phyloP scores from a whole-genome alignment of 2,329 filamentous ascomycete genomes.

The Ophiocordyceps robertsii region DNA sequence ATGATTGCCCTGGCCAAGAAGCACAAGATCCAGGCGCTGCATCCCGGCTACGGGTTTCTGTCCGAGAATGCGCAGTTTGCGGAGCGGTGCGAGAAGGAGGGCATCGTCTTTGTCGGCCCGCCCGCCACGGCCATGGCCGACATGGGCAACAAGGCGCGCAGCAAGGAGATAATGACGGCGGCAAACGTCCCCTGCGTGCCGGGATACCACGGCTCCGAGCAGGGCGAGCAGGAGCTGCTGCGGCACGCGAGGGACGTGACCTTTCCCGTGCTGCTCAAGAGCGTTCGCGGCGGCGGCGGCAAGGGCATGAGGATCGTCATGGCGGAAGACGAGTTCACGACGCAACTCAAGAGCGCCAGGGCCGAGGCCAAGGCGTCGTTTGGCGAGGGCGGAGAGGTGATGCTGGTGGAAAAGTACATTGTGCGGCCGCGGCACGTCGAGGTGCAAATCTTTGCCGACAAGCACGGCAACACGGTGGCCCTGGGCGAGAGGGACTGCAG shows the following conservation, averaged over 20 bases:
- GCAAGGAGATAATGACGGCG: conserved; percentile 91
- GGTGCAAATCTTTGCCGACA: conserved; percentile 82
- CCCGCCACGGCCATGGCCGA: conserved; percentile 69
- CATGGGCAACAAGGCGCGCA: conserved; percentile 88
- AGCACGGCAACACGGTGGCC: conserved; percentile 64
- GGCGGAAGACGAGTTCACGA: conserved; percentile 52
- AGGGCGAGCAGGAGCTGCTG: conserved; percentile 49
- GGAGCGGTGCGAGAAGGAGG: conserved; percentile 73
- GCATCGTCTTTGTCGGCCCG: conserved; percentile 88
- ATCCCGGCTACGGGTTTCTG: conserved; percentile 92
- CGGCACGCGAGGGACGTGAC: conserved; percentile 57
- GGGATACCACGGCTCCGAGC: conserved; percentile 82
- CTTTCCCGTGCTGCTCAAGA: conserved; percentile 66
- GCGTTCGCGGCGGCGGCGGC: conserved; percentile 66
- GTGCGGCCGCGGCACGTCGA: conserved; percentile 72
- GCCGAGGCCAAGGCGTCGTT: conserved; percentile 69
- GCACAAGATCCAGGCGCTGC: conserved; percentile 78
- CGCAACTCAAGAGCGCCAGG: conserved; percentile 58
- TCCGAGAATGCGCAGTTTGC: conserved; percentile 92
- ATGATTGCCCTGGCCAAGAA: conserved; percentile 82
- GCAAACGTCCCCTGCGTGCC: conserved; percentile 96
- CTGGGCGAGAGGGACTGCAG: conserved; percentile 83
- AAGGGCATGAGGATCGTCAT: conserved; percentile 74
- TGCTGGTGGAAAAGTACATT: conserved; percentile 77
- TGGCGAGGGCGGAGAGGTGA: conserved; percentile 64